phyloP scores from a whole-genome alignment of 2,329 filamentous ascomycete species.

The Colletotrichum trifolii region DNA sequence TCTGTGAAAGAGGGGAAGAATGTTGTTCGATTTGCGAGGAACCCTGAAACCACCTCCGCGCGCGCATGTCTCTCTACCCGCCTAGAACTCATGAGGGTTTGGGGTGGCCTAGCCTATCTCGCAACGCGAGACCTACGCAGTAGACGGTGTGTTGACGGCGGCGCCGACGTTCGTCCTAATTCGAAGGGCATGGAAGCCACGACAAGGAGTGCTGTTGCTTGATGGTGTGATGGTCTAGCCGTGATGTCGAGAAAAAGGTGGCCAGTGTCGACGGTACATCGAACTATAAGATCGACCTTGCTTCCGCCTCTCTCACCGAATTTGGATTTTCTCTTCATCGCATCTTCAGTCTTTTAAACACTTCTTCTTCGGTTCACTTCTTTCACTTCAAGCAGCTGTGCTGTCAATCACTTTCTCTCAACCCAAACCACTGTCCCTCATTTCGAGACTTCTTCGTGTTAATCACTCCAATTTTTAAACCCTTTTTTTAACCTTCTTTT shows the following conservation, averaged over 20 bases:
- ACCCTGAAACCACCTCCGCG: slow-evolving; percentile 10
- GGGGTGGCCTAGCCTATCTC: not conserved
- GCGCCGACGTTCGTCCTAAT: slow-evolving; percentile 14
- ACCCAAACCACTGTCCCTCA: slow-evolving; percentile 11
- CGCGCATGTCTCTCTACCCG: slow-evolving; percentile 2
- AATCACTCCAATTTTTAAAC: slow-evolving; percentile 30
- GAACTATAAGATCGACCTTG: slow-evolving; percentile 22
- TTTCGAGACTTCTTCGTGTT: not conserved
- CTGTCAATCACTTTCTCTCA: slow-evolving; percentile 27
- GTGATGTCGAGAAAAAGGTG: not conserved
- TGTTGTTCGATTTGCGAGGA: too few species aligned
- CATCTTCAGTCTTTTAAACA: slow-evolving; percentile 16
- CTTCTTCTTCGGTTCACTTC: slow-evolving; percentile 3
- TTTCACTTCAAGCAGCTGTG: slow-evolving; percentile 28
- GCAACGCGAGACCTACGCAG: not conserved
- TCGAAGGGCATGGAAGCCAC: not conserved
- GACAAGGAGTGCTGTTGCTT: not conserved
- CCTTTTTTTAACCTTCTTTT: not conserved
- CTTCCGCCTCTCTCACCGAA: not conserved
- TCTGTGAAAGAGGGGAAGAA: too few species aligned
- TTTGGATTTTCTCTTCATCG: not conserved
- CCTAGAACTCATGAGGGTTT: too few species aligned
- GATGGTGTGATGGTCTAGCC: not conserved
- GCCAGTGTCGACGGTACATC: not conserved
- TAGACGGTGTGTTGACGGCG: slow-evolving; percentile 3